Conservation (phyloP, 2,329 filamentous ascomycete species). For the Dichotomopilus funicola region DNA sequence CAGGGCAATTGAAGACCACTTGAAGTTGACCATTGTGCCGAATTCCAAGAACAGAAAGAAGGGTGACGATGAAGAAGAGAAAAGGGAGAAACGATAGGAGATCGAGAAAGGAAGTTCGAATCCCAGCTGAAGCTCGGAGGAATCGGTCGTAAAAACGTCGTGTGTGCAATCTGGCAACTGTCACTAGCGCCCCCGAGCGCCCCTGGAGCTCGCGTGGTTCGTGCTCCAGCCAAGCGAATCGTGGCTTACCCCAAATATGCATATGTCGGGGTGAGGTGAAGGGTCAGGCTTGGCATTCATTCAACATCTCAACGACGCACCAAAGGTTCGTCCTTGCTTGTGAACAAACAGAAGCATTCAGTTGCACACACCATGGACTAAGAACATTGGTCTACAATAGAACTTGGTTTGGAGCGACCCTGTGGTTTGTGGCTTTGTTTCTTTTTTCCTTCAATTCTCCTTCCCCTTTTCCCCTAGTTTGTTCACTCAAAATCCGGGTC, state of each 20-base stretch:
- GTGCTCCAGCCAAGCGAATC: neutral
- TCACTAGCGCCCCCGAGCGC: slow-evolving; percentile 4
- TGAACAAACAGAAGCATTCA: neutral
- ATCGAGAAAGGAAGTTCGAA: slow-evolving; percentile 9
- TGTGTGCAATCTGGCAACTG: slow-evolving; percentile 27
- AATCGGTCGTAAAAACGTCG: slow-evolving; percentile 15
- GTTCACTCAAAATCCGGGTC: no score
- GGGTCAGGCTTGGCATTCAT: neutral
- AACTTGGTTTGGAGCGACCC: no score
- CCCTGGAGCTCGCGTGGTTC: neutral
- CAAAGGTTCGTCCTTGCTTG: neutral
- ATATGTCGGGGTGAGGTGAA: slow-evolving; percentile 5
- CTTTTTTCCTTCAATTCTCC: no score
- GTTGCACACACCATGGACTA: no score
- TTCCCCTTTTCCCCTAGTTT: no score
- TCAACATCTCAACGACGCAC: no score
- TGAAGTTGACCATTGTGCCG: slow-evolving; percentile 64
- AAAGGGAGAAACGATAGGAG: slow-evolving; percentile 4
- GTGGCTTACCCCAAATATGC: slow-evolving; percentile 17
- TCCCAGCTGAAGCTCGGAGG: slow-evolving; percentile 10
- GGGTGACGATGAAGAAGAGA: slow-evolving; percentile 10
- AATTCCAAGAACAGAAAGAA: slow-evolving; percentile 11
- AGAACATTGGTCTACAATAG: no score
- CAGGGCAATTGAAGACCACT: slow-evolving; percentile 64
- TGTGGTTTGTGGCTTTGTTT: no score